phyloP scores from a whole-genome alignment of 176 grass and related monocot genomes.

The Olyra latifolia region DNA sequence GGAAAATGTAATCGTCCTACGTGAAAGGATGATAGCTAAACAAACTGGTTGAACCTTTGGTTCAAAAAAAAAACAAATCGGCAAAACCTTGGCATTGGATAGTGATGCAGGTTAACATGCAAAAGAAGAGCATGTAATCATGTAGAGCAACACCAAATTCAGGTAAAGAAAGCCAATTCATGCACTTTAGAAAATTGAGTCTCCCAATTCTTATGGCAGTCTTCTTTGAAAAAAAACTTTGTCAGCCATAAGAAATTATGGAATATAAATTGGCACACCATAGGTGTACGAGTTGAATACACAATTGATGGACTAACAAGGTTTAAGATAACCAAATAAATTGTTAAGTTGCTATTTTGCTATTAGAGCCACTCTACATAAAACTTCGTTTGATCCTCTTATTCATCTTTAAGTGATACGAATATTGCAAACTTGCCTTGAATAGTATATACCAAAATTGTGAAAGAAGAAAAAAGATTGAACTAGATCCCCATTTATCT shows the following conservation, averaged over 20 bases:
- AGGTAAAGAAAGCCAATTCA: background rate
- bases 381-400: slow-evolving; percentile 26
- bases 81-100: background rate
- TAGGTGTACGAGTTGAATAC: background rate
- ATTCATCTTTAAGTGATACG: slow-evolving; percentile 31
- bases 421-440: background rate
- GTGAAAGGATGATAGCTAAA: background rate
- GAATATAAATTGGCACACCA: background rate
- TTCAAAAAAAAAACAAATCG: background rate
- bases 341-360: slow-evolving; percentile 13
- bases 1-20: too few relatives aligned
- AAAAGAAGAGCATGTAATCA: background rate
- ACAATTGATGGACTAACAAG: background rate
- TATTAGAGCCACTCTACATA: slow-evolving; percentile 13
- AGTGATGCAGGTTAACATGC: background rate
- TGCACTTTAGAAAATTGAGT: background rate
- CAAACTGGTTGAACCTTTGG: too few relatives aligned
- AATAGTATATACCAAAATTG: slow-evolving; percentile 29
- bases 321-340: background rate
- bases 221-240: too few relatives aligned
- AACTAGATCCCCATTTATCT: background rate
- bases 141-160: background rate
- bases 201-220: background rate
- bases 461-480: background rate
- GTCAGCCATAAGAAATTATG: background rate